A percentile compares a stretch with the other conserved stretches of the same genome.
Conservation (phyloP, 2,329 filamentous ascomycete genomes). For the Exserohilum turcica region DNA sequence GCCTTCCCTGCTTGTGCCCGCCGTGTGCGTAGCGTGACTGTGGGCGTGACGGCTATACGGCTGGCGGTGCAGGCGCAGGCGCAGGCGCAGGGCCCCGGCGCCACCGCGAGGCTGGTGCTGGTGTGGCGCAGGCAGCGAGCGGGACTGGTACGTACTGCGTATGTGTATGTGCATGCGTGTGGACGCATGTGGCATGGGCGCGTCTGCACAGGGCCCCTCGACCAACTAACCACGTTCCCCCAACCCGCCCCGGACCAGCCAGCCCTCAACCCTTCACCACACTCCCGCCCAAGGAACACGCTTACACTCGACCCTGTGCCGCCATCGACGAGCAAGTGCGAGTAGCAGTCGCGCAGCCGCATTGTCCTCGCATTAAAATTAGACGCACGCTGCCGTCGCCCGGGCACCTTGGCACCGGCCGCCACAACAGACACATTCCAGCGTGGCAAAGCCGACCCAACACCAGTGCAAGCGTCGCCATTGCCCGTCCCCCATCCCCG, state of each 20-base stretch:
- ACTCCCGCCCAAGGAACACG: background rate
- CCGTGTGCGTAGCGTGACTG: background rate
- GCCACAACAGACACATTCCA: constrained; percentile 3
- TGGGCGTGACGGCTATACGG: constrained; percentile 1
- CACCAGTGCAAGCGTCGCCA: background rate
- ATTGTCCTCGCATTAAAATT: background rate
- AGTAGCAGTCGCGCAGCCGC: background rate
- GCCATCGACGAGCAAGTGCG: background rate
- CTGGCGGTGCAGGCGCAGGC: background rate
- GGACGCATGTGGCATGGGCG: background rate
- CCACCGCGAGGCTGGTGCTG: background rate
- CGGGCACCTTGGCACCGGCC: background rate
- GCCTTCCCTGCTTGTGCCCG: background rate
- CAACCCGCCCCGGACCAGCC: constrained; percentile 5
- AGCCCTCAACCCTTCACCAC: constrained; percentile 1
- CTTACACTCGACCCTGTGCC: background rate
- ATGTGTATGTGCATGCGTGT: too few species aligned
- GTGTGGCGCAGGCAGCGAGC: background rate
- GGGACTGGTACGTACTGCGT: too few species aligned
- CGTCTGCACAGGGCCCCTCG: constrained; percentile 9
- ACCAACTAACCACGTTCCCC: constrained; percentile 20
- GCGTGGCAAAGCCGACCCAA: background rate
- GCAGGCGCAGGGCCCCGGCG: too few species aligned
- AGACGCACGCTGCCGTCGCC: background rate
- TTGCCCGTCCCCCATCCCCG: background rate